Percentiles rank a stretch among this genome's conserved stretches.
Conservation (phyloP, 129 eudicot species). For the Chrysanthemum makinoi region DNA sequence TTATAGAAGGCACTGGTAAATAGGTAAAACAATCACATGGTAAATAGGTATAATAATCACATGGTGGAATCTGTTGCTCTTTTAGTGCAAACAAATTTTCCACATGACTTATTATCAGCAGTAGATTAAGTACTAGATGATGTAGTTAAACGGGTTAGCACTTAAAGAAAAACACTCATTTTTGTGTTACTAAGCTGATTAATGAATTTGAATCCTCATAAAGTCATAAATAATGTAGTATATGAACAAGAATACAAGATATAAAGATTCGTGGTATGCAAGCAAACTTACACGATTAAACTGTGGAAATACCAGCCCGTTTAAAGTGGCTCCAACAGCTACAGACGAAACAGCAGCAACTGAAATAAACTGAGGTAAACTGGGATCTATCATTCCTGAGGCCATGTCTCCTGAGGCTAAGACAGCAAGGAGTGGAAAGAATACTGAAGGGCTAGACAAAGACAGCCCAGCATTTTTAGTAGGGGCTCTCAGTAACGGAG, state of each 20-base stretch:
- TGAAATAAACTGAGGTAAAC: conserved; percentile 79
- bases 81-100: neutral
- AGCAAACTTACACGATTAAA: conserved; percentile 61
- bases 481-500: conserved; percentile 76
- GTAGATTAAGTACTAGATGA: neutral
- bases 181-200: neutral
- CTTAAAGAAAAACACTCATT: neutral
- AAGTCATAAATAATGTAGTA: neutral
- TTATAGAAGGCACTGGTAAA: neutral
- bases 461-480: conserved; percentile 51
- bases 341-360: conserved; percentile 73
- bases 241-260: neutral
- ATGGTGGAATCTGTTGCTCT: conserved; percentile 1
- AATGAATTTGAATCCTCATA: neutral
- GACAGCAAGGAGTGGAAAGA: conserved; percentile 68
- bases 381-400: conserved; percentile 85
- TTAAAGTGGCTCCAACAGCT: conserved; percentile 79
- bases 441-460: conserved; percentile 59
- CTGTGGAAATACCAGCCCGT: conserved; percentile 66
- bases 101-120: neutral
- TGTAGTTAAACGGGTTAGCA: neutral
- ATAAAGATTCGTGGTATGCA: neutral
- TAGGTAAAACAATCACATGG: too few species aligned
- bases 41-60: too few species aligned
- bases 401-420: conserved; percentile 85